Evolutionary conservation across 495 filamentous ascomycete genomes (phyloP), one percentile per base, ranked within the genome.

Genomic region (Cenococcum geophilum): DNA sequence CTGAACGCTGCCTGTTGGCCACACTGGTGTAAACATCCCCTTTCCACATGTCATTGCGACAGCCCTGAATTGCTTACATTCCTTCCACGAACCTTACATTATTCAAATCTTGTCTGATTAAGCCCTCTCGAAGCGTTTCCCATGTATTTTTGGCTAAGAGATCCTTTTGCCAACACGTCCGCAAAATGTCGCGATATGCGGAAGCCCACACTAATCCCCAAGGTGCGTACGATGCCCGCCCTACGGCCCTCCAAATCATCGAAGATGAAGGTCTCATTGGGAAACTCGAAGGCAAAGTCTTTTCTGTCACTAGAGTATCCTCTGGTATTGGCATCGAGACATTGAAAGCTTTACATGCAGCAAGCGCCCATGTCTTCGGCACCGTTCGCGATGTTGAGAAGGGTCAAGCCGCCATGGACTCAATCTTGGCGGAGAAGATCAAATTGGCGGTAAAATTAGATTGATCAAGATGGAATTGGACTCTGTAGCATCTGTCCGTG

Each of bases 231-330:
- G 79, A 80, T 60, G 65, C 72, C 20, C 73, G 77, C 16, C 77
- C 76, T 14, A 79, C 77, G 8, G 76, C 74, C 23, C 45, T 75
- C 21, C 70, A 78, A 51, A 73, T 80, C 51, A 55, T 80, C 56
- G 49, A 74, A 42, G 77, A 81, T 66, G 72, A 77, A 59, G 62
- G 68, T 27, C 61, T 76, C 5, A 48, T 67, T 40, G 72, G 73
- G 52, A 71, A 69, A 40, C 68, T 78, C 36, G 52, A 50, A 5
- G 73, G 73, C n/a, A 87, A 87, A 69, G 80, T 78, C 14, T 76
- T 89, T 60, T 78, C 89, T 47, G 78, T 91, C n/a, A 89, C 87
- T 6, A 88, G 88, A 16, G 78, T 82, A 14, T 86, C 83, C 60
- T 79, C 82, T 11, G 80, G 79, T 10, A 74, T 82, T 6, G 79